Evolutionary conservation across 75 land plant genomes (phyloP), one percentile per base, ranked within the genome.

Genomic region (Adiantum capillusveneris): DNA sequence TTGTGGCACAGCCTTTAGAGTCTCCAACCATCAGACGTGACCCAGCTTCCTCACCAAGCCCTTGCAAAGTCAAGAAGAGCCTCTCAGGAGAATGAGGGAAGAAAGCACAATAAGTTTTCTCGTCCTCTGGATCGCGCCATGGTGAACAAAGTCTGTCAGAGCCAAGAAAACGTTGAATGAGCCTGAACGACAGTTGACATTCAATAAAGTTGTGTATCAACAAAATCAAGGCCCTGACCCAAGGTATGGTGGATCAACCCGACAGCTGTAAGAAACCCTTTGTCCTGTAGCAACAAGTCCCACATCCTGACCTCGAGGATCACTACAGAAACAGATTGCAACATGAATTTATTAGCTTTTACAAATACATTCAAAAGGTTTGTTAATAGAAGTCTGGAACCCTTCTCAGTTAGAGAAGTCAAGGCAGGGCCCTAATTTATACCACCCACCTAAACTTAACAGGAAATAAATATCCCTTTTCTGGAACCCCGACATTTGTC

Each of bases 81-180:
- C 83, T 77, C 64, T 74, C 72, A 25, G 98, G 98, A 21, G 83
- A 58, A 63, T 85, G 70, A 26, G 98, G 95, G 56, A 72, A 74
- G 20, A 93, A 88, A 18, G 75, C 78, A 69, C 98, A 93, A 60
- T 78, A 83, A 41, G 67, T 74, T 3, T 64, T 60, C 18, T 76
- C 84, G 43, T 70, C 64, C 29, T 60, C 79, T 56, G 65, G 72
- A 57, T 88, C 87, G 25, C 46, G 70, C 90, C 90, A 88, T 56
- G 95, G 77, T 37, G 74, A 78, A 31, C 76, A 77, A 68, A 74
- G 79, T 50, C 96, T 90, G 64, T 22, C 49, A 25, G 25, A 20
- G 14, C 5, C 7, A 34, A 34, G 37, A 34, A 9, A 34, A 34
- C 3, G 9, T 34, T 34, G 9, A n/a, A n/a, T n/a, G n/a, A n/a